Conservation (phyloP, 805 yeast genomes). For the Ogataea sp. region DNA sequence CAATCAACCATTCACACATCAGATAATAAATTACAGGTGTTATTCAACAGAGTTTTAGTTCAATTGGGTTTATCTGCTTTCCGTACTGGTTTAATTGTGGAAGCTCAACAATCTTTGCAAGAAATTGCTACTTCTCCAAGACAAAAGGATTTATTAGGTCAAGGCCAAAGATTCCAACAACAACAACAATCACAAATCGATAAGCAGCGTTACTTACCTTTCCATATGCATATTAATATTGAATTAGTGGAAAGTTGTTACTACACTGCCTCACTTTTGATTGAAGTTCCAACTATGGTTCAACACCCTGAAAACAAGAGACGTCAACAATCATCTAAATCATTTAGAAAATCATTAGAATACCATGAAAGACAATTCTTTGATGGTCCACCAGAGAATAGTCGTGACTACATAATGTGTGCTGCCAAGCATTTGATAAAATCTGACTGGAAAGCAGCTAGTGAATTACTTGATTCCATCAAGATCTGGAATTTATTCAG, state of each 20-base stretch:
- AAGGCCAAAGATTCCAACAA: slow-evolving; percentile 70
- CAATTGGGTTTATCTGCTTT: slow-evolving; percentile 96
- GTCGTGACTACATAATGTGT: slow-evolving; percentile 86
- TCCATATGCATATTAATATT: slow-evolving; percentile 95
- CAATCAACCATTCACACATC: slow-evolving; percentile 78
- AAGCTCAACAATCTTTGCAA: slow-evolving; percentile 77
- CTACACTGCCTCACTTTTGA: slow-evolving; percentile 79
- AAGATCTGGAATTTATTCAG: slow-evolving; percentile 83
- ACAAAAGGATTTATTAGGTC: slow-evolving; percentile 89
- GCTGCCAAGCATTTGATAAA: slow-evolving; percentile 83
- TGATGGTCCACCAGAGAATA: slow-evolving; percentile 96
- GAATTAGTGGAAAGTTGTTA: slow-evolving; percentile 92
- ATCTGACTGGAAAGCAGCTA: slow-evolving; percentile 84
- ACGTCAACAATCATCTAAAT: slow-evolving; percentile 50
- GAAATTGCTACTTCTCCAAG: slow-evolving; percentile 84
- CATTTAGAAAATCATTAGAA: slow-evolving; percentile 86
- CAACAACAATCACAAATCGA: slow-evolving; percentile 41
- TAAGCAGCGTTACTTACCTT: slow-evolving; percentile 81
- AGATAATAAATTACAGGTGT: slow-evolving; percentile 80
- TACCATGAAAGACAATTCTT: slow-evolving; percentile 90
- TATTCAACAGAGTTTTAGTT: slow-evolving; percentile 90
- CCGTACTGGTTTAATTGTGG: slow-evolving; percentile 78
- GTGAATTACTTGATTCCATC: slow-evolving; percentile 62
- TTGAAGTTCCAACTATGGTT: slow-evolving; percentile 89
- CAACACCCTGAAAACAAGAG: slow-evolving; percentile 58